Evolutionary conservation across 306 rosid genomes (phyloP).

Genomic region (Prunus persica): DNA sequence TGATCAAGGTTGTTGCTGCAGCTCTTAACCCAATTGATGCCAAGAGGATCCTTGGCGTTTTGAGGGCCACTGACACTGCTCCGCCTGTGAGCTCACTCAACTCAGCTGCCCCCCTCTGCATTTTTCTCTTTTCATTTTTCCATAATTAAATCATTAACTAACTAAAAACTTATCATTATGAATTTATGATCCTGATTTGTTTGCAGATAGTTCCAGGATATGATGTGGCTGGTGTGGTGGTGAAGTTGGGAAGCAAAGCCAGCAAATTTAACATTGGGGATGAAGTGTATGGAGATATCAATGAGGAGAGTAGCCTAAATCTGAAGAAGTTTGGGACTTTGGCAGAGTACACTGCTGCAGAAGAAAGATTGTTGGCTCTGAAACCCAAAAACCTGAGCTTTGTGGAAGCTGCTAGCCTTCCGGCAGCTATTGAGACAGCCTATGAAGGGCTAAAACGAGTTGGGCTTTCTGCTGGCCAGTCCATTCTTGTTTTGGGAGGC

Average conservation of each 20-base stretch:
- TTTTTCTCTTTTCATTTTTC: no score
- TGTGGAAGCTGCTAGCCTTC: slow-evolving; percentile 74
- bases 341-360: slow-evolving; percentile 64
- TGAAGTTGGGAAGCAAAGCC: slow-evolving; percentile 59
- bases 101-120: no score
- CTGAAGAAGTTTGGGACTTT: slow-evolving; percentile 47
- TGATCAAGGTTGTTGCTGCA: slow-evolving; percentile 66
- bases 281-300: slow-evolving; percentile 62
- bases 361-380: slow-evolving; percentile 57
- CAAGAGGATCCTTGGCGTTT: slow-evolving; percentile 41
- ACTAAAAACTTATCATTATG: no score
- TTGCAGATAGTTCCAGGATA: slow-evolving; percentile 54
- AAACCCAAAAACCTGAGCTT: slow-evolving; percentile 66
- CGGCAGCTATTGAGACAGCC: slow-evolving; percentile 62
- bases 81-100: slow-evolving; percentile 14
- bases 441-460: slow-evolving; percentile 53
- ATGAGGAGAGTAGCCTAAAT: slow-evolving; percentile 30
- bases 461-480: slow-evolving; percentile 44
- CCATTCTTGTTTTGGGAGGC: slow-evolving; percentile 72
- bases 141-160: no score
- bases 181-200: no score
- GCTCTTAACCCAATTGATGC: slow-evolving; percentile 61
- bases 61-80: slow-evolving; percentile 20
- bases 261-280: slow-evolving; percentile 65
- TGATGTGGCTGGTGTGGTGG: slow-evolving; percentile 74